These are phyloP conservation scores for Teratosphaeria pseudoeucalypti DNA, from an alignment of 2,329 filamentous ascomycete species.

Conservation along the genomic window DNA sequence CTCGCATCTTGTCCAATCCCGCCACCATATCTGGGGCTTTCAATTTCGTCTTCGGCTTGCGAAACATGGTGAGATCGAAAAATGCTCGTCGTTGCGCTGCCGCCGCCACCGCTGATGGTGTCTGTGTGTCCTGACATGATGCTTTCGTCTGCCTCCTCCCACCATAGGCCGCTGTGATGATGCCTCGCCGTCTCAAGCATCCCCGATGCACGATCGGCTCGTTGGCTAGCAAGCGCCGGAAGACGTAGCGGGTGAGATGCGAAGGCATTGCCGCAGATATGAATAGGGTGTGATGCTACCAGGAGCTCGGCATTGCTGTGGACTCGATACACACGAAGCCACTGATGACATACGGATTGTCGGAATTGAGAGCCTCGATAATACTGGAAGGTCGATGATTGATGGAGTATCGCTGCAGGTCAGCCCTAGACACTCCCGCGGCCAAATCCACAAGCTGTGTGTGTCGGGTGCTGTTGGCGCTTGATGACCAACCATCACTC, in stretches of 20 bases:
- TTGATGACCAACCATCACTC: no score
- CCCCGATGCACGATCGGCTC: conserved; percentile 37
- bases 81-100: conserved; percentile 43
- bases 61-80: conserved; percentile 47
- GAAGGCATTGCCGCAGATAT: conserved; percentile 41
- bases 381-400: neutral
- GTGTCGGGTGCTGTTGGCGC: neutral
- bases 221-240: conserved; percentile 46
- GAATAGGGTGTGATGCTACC: neutral
- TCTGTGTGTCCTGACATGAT: neutral
- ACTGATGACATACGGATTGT: neutral
- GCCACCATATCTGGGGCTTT: conserved; percentile 56
- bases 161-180: conserved; percentile 10
- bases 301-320: neutral
- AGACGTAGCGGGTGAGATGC: conserved; percentile 50
- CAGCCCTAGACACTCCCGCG: neutral
- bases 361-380: no score
- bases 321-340: neutral
- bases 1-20: conserved; percentile 61
- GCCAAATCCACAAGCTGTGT: neutral
- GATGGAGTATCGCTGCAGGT: neutral
- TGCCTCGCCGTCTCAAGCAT: conserved; percentile 31
- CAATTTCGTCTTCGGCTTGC: conserved; percentile 46
- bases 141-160: neutral
- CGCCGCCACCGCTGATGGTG: neutral